Base-by-base conservation (phyloP, 2,329 filamentous ascomycete genomes). In the Trichoderma oligosporum region DNA sequence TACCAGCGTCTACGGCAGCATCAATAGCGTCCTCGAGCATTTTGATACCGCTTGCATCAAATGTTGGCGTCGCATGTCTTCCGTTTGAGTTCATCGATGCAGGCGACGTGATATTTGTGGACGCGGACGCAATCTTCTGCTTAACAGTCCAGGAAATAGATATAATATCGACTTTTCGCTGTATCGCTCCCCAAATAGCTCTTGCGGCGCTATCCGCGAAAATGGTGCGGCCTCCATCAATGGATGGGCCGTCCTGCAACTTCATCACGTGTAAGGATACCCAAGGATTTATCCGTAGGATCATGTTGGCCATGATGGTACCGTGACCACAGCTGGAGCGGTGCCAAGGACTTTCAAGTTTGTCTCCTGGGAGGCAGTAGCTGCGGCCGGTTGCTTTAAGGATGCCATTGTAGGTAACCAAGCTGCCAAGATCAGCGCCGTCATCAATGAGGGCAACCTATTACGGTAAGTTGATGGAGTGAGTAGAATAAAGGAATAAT, bases 241-340 rank as follows among this genome's bases (percentile, higher is more conserved):
- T 12, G 18, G 4, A 6, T 9, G 14, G n/a, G 6, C 27, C 16
- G 18, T 16, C 27, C 1, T 35, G 45, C 0, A 48, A n/a, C 8
- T 35, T 48, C 18, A 53, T 53, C 1, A 42, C 25, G 7, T 42
- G 16, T 2, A 53, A 18, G 0, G 16, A 22, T 1, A 53, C 38
- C 25, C 16, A 41, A 4, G 36, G 49, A 1, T 42, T 41, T 5
- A 42, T 22, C 3, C 49, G 36, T 7, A 29, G 7, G 22, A 53
- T 53, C 49, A 53, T 42, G 25, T 33, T 53, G 49, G 49, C 24
- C 36, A 52, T 52, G 48, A 39, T 25, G 6, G 48, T 42, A 12
- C 49, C 33, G 22, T 53, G 25, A 4, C 49, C 49, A 6, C n/a
- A 14, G 11, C 18, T 42, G 20, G 48, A 52, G 1, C 20, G 24